Evolutionary conservation across 2,329 filamentous ascomycete species (phyloP).

Genomic region (Aspergillus costaricaensis): DNA sequence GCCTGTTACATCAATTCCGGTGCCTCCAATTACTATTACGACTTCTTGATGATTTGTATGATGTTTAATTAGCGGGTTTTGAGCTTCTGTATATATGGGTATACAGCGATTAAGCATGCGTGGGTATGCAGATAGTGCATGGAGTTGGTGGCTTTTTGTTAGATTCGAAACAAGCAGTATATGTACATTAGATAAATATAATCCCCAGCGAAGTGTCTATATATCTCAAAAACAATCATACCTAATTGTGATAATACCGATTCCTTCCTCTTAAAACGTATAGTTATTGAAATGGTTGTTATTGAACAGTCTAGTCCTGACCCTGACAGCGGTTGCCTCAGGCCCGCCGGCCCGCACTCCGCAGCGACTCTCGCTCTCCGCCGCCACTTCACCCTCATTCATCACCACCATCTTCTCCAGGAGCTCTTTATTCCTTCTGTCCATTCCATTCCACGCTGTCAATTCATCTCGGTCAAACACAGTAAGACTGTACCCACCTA

Average conservation of each 20-base stretch:
- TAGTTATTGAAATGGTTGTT: too few species aligned
- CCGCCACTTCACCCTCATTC: neutral
- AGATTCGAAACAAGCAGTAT: neutral
- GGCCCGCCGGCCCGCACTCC: constrained; percentile 5
- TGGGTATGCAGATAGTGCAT: neutral
- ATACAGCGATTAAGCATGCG: constrained; percentile 1
- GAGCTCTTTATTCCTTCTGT: neutral
- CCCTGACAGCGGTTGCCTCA: constrained; percentile 8
- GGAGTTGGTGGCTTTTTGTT: neutral
- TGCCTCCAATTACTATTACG: constrained; percentile 45
- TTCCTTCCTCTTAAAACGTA: too few species aligned
- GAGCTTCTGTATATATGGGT: neutral
- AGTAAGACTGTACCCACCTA: neutral
- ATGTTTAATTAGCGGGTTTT: neutral
- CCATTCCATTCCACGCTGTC: neutral
- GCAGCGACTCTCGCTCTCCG: neutral
- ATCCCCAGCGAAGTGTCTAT: neutral
- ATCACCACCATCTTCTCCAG: neutral
- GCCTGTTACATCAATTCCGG: constrained; percentile 26
- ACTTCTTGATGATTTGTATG: constrained; percentile 25
- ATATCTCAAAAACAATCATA: too few species aligned
- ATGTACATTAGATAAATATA: neutral
- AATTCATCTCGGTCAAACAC: neutral
- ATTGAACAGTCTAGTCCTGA: too few species aligned
- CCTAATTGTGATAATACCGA: too few species aligned